Conservation (phyloP, 805 yeast genomes). For the Candida hispaniensis region DNA sequence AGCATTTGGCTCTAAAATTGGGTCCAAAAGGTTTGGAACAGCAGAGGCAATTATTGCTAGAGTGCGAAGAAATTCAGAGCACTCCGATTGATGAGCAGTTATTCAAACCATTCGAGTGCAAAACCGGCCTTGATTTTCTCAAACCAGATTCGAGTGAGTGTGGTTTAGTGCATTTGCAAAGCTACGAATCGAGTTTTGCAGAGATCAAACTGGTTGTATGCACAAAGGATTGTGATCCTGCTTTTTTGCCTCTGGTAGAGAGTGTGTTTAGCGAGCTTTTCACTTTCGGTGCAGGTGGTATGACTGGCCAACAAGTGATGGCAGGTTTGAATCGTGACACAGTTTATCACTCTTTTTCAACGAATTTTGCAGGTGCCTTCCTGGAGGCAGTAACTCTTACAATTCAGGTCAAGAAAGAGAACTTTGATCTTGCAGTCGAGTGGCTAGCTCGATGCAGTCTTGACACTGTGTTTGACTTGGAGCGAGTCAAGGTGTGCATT, state of each 20-base stretch:
- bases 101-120: constrained; percentile 48
- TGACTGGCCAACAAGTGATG: constrained; percentile 70
- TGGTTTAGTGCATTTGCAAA: constrained; percentile 71
- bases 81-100: constrained; percentile 64
- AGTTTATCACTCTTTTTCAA: constrained; percentile 40
- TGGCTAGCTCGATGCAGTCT: constrained; percentile 66
- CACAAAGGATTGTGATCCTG: constrained; percentile 40
- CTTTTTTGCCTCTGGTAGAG: constrained; percentile 56
- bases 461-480: constrained; percentile 58
- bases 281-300: constrained; percentile 64
- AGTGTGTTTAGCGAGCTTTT: constrained; percentile 55
- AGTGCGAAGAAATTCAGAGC: constrained; percentile 61
- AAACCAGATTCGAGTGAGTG: no score
- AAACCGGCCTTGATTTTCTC: no score
- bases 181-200: constrained; percentile 72
- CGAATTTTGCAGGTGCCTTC: constrained; percentile 49
- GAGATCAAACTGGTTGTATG: no score
- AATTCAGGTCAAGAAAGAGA: constrained; percentile 47
- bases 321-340: constrained; percentile 63
- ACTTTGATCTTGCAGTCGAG: constrained; percentile 57
- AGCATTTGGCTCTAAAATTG: constrained; percentile 40
- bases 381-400: constrained; percentile 56
- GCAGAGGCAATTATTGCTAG: constrained; percentile 41
- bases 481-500: constrained; percentile 54
- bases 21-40: constrained; percentile 52